A percentile compares a stretch with the other conserved stretches of the same genome.
phyloP scores from a whole-genome alignment of 1,284 basidiomycete species.

The Athelia psychrophila region DNA sequence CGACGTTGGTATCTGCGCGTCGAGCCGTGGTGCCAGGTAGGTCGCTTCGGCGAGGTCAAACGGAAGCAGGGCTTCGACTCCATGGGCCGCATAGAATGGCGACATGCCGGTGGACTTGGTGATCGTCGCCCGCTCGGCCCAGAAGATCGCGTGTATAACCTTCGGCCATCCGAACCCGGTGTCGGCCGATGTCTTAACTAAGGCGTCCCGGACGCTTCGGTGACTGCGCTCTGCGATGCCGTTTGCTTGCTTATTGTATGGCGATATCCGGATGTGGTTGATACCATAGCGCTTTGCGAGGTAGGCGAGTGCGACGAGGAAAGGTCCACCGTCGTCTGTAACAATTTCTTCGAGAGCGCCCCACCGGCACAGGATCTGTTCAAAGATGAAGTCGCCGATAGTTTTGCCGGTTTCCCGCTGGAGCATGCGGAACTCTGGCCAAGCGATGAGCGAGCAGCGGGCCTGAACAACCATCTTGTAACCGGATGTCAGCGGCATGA shows the following conservation, averaged over 20 bases:
- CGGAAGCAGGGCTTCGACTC: slow-evolving; percentile 35
- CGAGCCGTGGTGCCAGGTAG: slow-evolving; percentile 23
- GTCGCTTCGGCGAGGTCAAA: slow-evolving; percentile 39
- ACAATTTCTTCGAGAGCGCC: slow-evolving; percentile 23
- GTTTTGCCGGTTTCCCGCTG: slow-evolving; percentile 10
- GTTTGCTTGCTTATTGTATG: slow-evolving; percentile 43
- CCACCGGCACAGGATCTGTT: slow-evolving; percentile 24
- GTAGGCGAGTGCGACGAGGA: slow-evolving; percentile 27
- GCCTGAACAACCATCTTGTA: slow-evolving; percentile 24
- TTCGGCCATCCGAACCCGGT: slow-evolving; percentile 28
- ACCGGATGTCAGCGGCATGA: slow-evolving; percentile 19
- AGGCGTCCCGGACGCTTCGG: slow-evolving; percentile 29
- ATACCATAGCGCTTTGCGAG: slow-evolving; percentile 32
- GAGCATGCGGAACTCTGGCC: slow-evolving; percentile 17
- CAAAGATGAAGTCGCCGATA: slow-evolving; percentile 22
- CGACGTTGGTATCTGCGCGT: slow-evolving; percentile 17
- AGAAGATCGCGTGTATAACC: slow-evolving; percentile 28
- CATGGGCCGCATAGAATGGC: slow-evolving; percentile 34
- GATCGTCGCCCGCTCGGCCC: slow-evolving; percentile 36
- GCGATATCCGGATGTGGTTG: slow-evolving; percentile 36
- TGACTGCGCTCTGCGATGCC: slow-evolving; percentile 35
- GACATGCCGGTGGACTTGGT: slow-evolving; percentile 25
- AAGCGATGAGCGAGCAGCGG: slow-evolving; percentile 16
- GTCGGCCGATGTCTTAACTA: slow-evolving; percentile 34
- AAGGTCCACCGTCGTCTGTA: slow-evolving; percentile 29